Percentiles rank a stretch among this genome's conserved stretches.
Evolutionary conservation across 139 green algal genomes (phyloP).

Genomic region (Marvania coccoides): DNA sequence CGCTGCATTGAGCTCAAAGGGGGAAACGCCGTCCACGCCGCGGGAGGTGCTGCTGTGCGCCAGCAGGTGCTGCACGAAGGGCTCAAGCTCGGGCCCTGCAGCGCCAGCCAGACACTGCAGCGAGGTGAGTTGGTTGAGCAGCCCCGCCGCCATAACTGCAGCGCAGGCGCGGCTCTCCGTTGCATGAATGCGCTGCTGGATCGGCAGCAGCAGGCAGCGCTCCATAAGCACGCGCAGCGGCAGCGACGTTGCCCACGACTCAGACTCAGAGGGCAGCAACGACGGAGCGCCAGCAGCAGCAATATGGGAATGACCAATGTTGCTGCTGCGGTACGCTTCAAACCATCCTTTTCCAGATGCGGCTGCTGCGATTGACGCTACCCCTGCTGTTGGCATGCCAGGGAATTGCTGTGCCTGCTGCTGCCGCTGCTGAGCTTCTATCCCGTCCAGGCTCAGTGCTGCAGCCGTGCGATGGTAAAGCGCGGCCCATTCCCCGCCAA

Average conservation of each 20-base stretch:
- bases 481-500: no score
- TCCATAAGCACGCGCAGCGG: slow-evolving; percentile 13
- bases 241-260: neutral
- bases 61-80: neutral
- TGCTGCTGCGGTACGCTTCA: no score
- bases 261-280: neutral
- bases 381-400: neutral
- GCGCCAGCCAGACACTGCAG: neutral
- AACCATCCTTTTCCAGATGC: neutral
- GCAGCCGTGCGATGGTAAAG: no score
- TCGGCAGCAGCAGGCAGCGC: slow-evolving; percentile 17
- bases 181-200: slow-evolving; percentile 7
- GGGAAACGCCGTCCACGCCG: neutral
- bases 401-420: neutral
- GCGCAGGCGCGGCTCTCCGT: neutral
- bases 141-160: slow-evolving; percentile 1
- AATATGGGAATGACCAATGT: no score
- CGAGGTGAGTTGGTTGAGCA: slow-evolving; percentile 2
- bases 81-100: neutral
- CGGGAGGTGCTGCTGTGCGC: neutral
- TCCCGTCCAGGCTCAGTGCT: no score
- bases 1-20: neutral
- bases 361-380: neutral
- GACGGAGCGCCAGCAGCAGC: neutral
- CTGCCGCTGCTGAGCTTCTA: no score